phyloP scores from a whole-genome alignment of 1,284 basidiomycete species.

The Neotropicomus parvogracilis region DNA sequence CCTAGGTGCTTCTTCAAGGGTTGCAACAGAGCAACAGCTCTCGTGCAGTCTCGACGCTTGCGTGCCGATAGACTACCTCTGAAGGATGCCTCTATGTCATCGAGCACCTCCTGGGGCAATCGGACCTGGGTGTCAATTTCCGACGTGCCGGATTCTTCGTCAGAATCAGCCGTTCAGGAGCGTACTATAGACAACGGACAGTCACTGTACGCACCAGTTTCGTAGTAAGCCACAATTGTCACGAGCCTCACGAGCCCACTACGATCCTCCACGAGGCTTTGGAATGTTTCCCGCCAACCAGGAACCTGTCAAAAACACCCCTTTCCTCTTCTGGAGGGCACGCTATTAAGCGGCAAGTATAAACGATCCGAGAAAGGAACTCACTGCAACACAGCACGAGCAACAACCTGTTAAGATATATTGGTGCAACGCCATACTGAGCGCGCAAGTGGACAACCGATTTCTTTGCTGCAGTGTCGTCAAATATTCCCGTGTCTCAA shows the following conservation, averaged over 20 bases:
- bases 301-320: constrained; percentile 15
- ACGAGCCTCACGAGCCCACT: constrained; percentile 20
- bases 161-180: background rate
- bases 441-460: constrained; percentile 11
- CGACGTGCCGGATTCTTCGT: background rate
- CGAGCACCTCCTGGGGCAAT: background rate
- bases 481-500: constrained; percentile 28
- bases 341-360: background rate
- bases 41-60: constrained; percentile 16
- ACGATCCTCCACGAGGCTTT: constrained; percentile 8
- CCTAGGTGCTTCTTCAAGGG: constrained; percentile 16
- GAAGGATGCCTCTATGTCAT: constrained; percentile 9
- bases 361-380: background rate
- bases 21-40: constrained; percentile 25
- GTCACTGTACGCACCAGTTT: constrained; percentile 16
- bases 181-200: constrained; percentile 10
- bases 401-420: constrained; percentile 27
- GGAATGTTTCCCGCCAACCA: constrained; percentile 11
- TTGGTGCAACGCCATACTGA: constrained; percentile 13
- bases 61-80: constrained; percentile 10
- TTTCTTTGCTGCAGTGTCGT: constrained; percentile 17
- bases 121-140: background rate
- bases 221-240: constrained; percentile 25
- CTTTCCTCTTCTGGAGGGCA: constrained; percentile 22
- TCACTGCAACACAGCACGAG: constrained; percentile 30